Evolutionary conservation across 2,329 filamentous ascomycete species (phyloP).

Genomic region (Colletotrichum agaves): DNA sequence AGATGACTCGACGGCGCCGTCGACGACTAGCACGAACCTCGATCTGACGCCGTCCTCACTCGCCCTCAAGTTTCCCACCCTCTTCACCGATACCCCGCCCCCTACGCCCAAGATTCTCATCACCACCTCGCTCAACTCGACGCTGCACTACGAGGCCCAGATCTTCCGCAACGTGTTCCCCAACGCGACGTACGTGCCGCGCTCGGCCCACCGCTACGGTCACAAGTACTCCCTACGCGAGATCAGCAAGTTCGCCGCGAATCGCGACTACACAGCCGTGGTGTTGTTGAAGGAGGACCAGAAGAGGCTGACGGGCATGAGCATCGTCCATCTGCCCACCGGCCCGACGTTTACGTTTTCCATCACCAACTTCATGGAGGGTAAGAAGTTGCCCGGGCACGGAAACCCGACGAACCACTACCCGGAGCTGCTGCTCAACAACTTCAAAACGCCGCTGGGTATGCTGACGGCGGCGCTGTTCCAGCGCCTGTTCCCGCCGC

Average conservation of each 20-base stretch:
- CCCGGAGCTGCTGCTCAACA: slow-evolving; percentile 90
- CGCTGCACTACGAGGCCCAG: slow-evolving; percentile 84
- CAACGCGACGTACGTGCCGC: slow-evolving; percentile 86
- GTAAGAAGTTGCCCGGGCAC: slow-evolving; percentile 88
- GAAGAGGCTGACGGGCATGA: slow-evolving; percentile 85
- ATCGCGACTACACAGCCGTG: slow-evolving; percentile 85
- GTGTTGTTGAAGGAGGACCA: slow-evolving; percentile 89
- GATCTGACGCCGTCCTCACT: slow-evolving; percentile 71
- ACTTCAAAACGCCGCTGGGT: slow-evolving; percentile 93
- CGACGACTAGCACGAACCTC: slow-evolving; percentile 71
- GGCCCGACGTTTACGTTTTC: slow-evolving; percentile 95
- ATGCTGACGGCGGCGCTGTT: slow-evolving; percentile 89
- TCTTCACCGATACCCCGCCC: slow-evolving; percentile 69
- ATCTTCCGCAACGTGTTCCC: slow-evolving; percentile 86
- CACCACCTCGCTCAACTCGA: slow-evolving; percentile 90
- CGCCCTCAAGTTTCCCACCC: slow-evolving; percentile 69
- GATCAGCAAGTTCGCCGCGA: slow-evolving; percentile 85
- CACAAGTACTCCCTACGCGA: slow-evolving; percentile 94
- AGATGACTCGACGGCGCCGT: slow-evolving; percentile 65
- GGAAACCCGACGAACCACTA: slow-evolving; percentile 89
- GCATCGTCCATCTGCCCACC: slow-evolving; percentile 82
- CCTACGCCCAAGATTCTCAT: slow-evolving; percentile 85
- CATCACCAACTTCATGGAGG: slow-evolving; percentile 90
- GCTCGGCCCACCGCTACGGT: slow-evolving; percentile 83
- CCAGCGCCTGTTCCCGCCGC: slow-evolving; percentile 74